These are phyloP conservation scores for Asterochloris sp. DNA, from an alignment of 139 green algal species.

Conservation along the genomic window DNA sequence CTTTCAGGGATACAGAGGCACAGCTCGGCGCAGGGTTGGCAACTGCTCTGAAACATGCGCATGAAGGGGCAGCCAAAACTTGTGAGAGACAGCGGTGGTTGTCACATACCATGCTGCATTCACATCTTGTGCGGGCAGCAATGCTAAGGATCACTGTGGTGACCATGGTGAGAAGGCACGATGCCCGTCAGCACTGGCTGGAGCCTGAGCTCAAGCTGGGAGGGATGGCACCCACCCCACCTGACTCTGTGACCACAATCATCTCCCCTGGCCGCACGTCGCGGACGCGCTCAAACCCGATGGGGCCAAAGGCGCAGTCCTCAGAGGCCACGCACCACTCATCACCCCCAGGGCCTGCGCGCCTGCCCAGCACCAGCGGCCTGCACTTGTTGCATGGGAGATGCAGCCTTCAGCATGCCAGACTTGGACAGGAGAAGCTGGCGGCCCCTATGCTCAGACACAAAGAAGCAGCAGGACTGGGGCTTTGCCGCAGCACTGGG, in stretches of 20 bases:
- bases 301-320: conserved; percentile 97
- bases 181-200: too few relatives aligned
- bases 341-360: conserved; percentile 44
- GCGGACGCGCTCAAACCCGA: conserved; percentile 89
- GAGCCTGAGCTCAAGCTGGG: neutral
- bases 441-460: too few relatives aligned
- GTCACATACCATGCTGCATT: neutral
- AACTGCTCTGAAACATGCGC: too few relatives aligned
- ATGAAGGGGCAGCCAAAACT: too few relatives aligned
- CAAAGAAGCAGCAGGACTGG: too few relatives aligned
- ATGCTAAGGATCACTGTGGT: neutral
- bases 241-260: conserved; percentile 76
- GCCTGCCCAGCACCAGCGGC: conserved; percentile 86
- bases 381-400: conserved; percentile 34
- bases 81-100: too few relatives aligned
- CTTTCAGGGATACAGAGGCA: too few relatives aligned
- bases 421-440: too few relatives aligned
- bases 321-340: conserved; percentile 94
- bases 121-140: neutral
- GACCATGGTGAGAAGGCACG: too few relatives aligned
- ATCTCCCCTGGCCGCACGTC: conserved; percentile 94
- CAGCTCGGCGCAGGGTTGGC: too few relatives aligned
- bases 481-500: too few relatives aligned
- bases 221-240: neutral
- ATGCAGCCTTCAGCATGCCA: too few relatives aligned